phyloP scores from a whole-genome alignment of 2,329 filamentous ascomycete species.

The Capronia epimyces region DNA sequence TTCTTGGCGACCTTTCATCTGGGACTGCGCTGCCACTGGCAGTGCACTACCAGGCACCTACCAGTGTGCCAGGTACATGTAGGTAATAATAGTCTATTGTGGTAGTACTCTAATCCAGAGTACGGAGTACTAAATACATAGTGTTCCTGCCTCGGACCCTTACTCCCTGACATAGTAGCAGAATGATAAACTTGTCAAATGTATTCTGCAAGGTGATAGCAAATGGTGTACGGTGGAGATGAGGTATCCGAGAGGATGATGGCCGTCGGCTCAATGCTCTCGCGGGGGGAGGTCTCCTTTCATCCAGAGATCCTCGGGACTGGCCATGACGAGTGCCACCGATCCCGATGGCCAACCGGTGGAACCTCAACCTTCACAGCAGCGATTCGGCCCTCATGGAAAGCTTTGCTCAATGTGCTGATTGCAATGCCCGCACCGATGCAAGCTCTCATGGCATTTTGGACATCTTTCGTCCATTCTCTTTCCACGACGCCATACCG shows the following conservation, averaged over 20 bases:
- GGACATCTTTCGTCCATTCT: conserved; percentile 57
- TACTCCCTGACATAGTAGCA: no score
- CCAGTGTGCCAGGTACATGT: no score
- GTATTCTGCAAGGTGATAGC: no score
- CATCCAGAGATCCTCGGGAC: conserved; percentile 37
- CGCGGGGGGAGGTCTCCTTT: neutral
- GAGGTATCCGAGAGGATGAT: neutral
- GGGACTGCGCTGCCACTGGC: no score
- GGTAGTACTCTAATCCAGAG: no score
- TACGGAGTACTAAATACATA: no score
- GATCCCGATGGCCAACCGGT: conserved; percentile 34
- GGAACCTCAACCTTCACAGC: conserved; percentile 22
- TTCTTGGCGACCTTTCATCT: neutral
- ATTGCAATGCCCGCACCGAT: conserved; percentile 65
- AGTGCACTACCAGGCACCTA: no score
- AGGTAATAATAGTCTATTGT: no score
- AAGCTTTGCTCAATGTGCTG: conserved; percentile 53
- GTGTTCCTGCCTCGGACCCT: no score
- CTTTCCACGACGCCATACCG: conserved; percentile 48
- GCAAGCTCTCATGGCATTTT: conserved; percentile 61
- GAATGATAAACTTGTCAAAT: no score
- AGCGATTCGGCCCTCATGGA: conserved; percentile 34
- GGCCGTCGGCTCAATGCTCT: neutral
- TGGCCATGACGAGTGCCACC: conserved; percentile 44
- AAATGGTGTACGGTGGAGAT: no score